Percentiles rank a stretch among this genome's conserved stretches.
Conservation (phyloP, 306 rosid genomes). For the Malus orientalis region DNA sequence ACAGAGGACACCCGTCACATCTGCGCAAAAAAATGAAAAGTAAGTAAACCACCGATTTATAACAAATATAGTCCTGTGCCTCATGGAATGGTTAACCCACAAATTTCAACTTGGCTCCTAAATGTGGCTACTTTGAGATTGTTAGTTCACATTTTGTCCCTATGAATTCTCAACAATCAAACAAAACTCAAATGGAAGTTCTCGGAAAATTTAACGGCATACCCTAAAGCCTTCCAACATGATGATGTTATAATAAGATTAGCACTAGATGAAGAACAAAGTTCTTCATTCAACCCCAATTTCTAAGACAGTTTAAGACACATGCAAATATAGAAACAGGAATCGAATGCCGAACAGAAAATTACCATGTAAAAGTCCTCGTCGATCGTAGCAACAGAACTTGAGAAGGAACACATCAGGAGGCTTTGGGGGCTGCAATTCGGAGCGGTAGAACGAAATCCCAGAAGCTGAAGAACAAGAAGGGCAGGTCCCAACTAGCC, state of each 20-base stretch:
- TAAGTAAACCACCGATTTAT: not conserved
- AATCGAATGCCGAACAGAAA: not conserved
- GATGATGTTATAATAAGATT: not conserved
- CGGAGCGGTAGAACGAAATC: constrained; percentile 53
- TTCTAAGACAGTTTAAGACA: not conserved
- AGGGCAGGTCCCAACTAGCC: constrained; percentile 78
- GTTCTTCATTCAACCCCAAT: not conserved
- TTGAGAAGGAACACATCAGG: constrained; percentile 78
- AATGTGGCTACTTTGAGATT: too few species aligned
- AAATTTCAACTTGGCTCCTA: not conserved
- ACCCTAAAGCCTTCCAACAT: not conserved
- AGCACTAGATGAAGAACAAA: not conserved
- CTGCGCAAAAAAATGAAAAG: constrained; percentile 30
- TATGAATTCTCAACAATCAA: not conserved
- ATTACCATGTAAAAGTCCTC: constrained; percentile 86
- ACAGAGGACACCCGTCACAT: constrained; percentile 80
- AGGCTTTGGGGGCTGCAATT: constrained; percentile 59
- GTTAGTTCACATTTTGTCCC: not conserved
- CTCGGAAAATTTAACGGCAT: not conserved
- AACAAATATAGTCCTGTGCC: too few species aligned
- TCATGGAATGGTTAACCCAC: too few species aligned
- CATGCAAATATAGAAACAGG: not conserved
- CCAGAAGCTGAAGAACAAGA: constrained; percentile 85
- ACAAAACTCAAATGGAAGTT: not conserved
- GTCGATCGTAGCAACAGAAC: constrained; percentile 62